Evolutionary conservation across 768 basidiomycete species (phyloP).

Genomic region (Amanita jacksonii): DNA sequence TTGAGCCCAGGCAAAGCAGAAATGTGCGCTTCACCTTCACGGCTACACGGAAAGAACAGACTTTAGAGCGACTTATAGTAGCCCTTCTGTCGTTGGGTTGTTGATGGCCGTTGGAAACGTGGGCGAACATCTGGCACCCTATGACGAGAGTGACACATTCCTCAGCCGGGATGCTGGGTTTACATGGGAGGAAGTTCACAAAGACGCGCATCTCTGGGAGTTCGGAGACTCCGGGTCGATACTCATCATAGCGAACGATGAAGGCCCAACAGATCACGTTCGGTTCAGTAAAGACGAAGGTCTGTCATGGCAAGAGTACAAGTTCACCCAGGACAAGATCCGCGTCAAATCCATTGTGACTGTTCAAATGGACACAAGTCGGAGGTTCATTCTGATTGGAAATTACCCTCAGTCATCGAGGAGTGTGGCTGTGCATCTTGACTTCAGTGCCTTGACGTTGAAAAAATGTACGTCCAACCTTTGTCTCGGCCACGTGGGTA

Average conservation of each 20-base stretch:
- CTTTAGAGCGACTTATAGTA: slow-evolving; percentile 87
- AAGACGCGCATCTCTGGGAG: slow-evolving; percentile 96
- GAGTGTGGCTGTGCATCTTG: slow-evolving; percentile 73
- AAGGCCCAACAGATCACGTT: slow-evolving; percentile 83
- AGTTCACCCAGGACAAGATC: slow-evolving; percentile 66
- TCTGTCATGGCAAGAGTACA: slow-evolving; percentile 77
- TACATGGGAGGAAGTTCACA: slow-evolving; percentile 98
- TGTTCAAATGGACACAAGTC: slow-evolving; percentile 82
- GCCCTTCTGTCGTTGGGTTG: slow-evolving; percentile 83
- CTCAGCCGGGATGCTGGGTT: slow-evolving; percentile 94
- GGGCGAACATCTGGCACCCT: slow-evolving; percentile 70
- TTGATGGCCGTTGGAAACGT: slow-evolving; percentile 97
- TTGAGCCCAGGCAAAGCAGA: slow-evolving; percentile 28
- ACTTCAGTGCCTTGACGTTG: slow-evolving; percentile 73
- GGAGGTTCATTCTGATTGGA: slow-evolving; percentile 85
- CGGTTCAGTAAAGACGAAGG: slow-evolving; percentile 90
- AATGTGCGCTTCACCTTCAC: slow-evolving; percentile 84
- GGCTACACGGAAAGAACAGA: slow-evolving; percentile 93
- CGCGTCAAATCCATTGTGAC: slow-evolving; percentile 74
- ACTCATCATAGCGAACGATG: slow-evolving; percentile 91
- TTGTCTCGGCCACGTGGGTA: neutral
- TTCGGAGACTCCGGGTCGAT: slow-evolving; percentile 97
- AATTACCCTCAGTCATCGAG: slow-evolving; percentile 34
- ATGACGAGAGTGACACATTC: slow-evolving; percentile 90
- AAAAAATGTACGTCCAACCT: slow-evolving; percentile 52